Evolutionary conservation across 2,329 filamentous ascomycete species (phyloP), one percentile per base, ranked within the genome.

Genomic region (Corinectria fuckeliana): DNA sequence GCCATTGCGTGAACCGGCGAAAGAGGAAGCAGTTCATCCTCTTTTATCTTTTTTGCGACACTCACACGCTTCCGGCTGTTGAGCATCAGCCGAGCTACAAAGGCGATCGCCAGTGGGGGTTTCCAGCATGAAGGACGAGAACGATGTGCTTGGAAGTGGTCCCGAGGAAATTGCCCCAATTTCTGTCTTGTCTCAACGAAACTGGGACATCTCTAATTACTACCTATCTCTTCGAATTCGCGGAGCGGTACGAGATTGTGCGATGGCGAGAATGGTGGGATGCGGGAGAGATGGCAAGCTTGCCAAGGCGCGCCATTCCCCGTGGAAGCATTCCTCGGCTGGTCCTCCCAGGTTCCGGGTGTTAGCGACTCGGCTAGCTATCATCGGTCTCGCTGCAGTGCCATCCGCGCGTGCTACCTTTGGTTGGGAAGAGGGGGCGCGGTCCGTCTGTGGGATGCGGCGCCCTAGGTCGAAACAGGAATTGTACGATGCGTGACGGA

Each of bases 91-190:
- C 11, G n/a, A 23, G 8, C 41, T n/a, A 18, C 23, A 45, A 20
- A 30, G 28, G 23, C n/a, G 42, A 44, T 45, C 42, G 42, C n/a
- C n/a, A n/a, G n/a, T n/a, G 11, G 20, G 21, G 14, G 21, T 42
- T 23, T 7, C n/a, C n/a, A n/a, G n/a, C n/a, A n/a, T 14, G 20
- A 42, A n/a, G 25, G 13, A 14, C 16, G 16, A 20, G 16, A 6
- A 21, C 6, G n/a, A 8, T 14, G 41, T 45, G 42, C 42, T 45
- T 45, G 42, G 42, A 45, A 13, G 42, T 28, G 36, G 38, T 38
- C 49, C 50, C 45, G 32, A 39, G 21, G 56, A 59, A 55, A 59
- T 59, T 59, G 44, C 36, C 26, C 55, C 50, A 50, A 50, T 54
- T 26, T 53, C 42, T 42, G 30, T 32, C 9, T 38, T 38, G 54